Evolutionary conservation across 805 yeast genomes (phyloP).

Genomic region (Torulaspora indica): DNA sequence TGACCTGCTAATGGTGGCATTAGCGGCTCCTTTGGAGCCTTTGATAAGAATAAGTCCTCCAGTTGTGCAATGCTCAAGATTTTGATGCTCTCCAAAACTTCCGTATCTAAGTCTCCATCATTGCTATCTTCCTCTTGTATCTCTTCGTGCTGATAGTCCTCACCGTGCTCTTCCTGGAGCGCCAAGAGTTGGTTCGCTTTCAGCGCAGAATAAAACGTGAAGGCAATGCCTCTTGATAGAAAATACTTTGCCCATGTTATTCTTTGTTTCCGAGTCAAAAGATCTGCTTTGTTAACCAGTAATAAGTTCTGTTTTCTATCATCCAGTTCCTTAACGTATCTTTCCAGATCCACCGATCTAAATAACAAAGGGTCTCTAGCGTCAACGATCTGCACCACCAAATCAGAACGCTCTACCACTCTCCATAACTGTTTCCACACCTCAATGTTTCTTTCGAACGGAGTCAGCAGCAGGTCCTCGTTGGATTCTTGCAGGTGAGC

Average conservation of each 20-base stretch:
- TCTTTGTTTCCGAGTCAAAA: conserved; percentile 73
- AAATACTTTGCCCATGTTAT: conserved; percentile 84
- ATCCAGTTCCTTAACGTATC: conserved; percentile 72
- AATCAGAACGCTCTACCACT: conserved; percentile 90
- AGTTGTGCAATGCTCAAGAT: conserved; percentile 80
- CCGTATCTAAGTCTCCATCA: conserved; percentile 35
- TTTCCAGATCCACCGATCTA: conserved; percentile 82
- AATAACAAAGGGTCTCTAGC: conserved; percentile 91
- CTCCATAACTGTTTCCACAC: conserved; percentile 99
- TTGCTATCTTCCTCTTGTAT: conserved; percentile 29
- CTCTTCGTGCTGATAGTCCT: conserved; percentile 33
- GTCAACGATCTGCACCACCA: conserved; percentile 95
- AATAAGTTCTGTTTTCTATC: conserved; percentile 73
- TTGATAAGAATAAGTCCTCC: conserved; percentile 68
- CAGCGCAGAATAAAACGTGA: conserved; percentile 89
- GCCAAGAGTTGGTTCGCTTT: conserved; percentile 74
- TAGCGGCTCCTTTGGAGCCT: conserved; percentile 64
- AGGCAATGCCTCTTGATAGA: conserved; percentile 59
- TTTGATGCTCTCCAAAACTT: conserved; percentile 47
- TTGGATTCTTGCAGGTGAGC: conserved; percentile 80
- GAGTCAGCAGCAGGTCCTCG: conserved; percentile 77
- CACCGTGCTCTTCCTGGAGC: conserved; percentile 44
- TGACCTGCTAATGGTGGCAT: conserved; percentile 52
- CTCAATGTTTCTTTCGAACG: conserved; percentile 94
- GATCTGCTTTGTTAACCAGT: conserved; percentile 90